Evolutionary conservation across 306 rosid species (phyloP).

Genomic region (Vigna nakashimae): DNA sequence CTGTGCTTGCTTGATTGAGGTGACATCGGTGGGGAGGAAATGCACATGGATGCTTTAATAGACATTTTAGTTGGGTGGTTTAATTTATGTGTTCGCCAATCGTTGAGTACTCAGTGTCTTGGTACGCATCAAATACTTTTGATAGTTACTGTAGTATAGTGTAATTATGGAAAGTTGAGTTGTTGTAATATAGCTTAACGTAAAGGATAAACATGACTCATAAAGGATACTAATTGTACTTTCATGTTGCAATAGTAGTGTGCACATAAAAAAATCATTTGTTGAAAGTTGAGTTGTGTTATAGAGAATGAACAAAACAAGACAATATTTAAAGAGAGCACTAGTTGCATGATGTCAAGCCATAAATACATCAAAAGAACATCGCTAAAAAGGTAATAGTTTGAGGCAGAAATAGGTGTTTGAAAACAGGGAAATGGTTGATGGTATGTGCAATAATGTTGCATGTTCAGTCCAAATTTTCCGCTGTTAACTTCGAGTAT

Average conservation of each 20-base stretch:
- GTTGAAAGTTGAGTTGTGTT: neutral
- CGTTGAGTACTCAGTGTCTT: neutral
- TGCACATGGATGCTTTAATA: conserved; percentile 17
- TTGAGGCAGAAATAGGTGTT: neutral
- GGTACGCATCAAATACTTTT: neutral
- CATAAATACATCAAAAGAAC: neutral
- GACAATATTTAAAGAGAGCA: neutral
- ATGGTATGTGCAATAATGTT: neutral
- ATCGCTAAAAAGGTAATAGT: neutral
- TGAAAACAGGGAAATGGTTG: neutral
- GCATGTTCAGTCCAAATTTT: neutral
- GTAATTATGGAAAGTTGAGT: neutral
- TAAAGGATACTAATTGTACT: too few species aligned
- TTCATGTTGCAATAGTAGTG: neutral
- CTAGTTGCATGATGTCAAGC: neutral
- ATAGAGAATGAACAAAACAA: neutral
- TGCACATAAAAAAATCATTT: neutral
- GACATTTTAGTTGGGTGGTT: conserved; percentile 3
- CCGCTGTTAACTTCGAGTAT: neutral
- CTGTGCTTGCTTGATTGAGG: conserved; percentile 7
- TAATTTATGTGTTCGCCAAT: neutral
- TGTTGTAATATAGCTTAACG: neutral
- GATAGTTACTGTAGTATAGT: neutral
- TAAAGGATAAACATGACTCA: neutral
- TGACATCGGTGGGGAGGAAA: conserved; percentile 6